phyloP scores from a whole-genome alignment of 352 stramenopile genomes.

The Globisporangium canariense region DNA sequence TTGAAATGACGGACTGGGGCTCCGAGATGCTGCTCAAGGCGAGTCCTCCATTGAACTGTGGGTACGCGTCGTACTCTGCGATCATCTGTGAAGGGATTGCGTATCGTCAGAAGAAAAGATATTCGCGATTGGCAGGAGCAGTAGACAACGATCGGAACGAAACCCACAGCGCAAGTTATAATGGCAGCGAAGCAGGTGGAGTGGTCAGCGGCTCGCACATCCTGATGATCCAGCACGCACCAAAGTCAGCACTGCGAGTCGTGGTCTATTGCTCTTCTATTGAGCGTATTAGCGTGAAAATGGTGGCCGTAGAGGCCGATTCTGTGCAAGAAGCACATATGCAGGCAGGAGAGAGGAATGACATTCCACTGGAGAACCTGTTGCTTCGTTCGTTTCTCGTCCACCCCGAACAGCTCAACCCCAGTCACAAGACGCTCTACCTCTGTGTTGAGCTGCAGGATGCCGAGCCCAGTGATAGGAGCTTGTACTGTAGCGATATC shows the following conservation, averaged over 20 bases:
- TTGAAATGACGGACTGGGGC: conserved; percentile 63
- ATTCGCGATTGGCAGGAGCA: not conserved
- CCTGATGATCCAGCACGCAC: conserved; percentile 5
- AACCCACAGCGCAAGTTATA: no score
- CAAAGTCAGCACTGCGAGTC: not conserved
- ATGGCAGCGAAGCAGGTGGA: not conserved
- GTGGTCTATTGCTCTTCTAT: not conserved
- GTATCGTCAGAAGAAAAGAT: conserved; percentile 8
- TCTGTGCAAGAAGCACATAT: not conserved
- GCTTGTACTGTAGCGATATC: conserved; percentile 8
- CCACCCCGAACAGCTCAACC: not conserved
- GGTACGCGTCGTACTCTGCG: conserved; percentile 34
- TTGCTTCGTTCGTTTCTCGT: conserved; percentile 4
- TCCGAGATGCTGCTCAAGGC: conserved; percentile 40
- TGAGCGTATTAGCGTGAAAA: not conserved
- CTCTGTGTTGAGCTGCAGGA: conserved; percentile 3
- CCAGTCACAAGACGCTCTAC: not conserved
- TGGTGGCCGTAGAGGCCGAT: not conserved
- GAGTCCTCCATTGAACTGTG: conserved; percentile 10
- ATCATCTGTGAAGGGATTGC: conserved; percentile 22
- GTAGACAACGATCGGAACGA: not conserved
- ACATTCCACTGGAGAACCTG: not conserved
- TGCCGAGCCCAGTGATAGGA: not conserved
- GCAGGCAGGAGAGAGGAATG: not conserved
- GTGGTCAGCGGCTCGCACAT: conserved; percentile 3